Percentiles rank a stretch among this genome's conserved stretches.
Conservation (phyloP, 1,139 yeast species). For the Saccharomyces hybrid region DNA sequence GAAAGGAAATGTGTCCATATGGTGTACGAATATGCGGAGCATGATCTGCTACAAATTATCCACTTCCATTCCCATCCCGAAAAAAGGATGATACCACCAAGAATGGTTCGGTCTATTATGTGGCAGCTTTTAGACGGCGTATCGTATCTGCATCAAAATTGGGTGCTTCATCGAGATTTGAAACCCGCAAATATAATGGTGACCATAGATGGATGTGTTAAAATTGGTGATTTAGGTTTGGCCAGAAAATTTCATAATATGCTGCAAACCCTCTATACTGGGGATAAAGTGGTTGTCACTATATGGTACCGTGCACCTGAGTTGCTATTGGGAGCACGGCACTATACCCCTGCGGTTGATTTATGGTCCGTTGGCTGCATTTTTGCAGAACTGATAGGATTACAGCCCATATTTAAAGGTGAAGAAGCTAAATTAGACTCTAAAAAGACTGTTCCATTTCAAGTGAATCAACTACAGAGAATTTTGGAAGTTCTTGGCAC, state of each 20-base stretch:
- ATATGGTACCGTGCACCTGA: constrained; percentile 99
- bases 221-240: constrained; percentile 91
- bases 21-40: constrained; percentile 94
- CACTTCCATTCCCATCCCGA: constrained; percentile 93
- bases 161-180: constrained; percentile 92
- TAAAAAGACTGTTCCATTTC: constrained; percentile 88
- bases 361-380: constrained; percentile 98
- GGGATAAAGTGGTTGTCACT: constrained; percentile 96
- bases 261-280: constrained; percentile 78
- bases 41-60: constrained; percentile 84
- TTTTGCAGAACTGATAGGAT: constrained; percentile 78
- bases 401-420: constrained; percentile 92
- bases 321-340: constrained; percentile 78
- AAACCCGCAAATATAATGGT: constrained; percentile 99
- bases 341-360: constrained; percentile 92
- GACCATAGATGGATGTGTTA: constrained; percentile 76
- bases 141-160: constrained; percentile 82
- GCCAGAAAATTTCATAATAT: constrained; percentile 89
- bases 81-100: constrained; percentile 64
- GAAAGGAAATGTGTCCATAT: constrained; percentile 88
- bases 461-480: constrained; percentile 82
- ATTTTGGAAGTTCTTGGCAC: constrained; percentile 87
- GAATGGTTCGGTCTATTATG: constrained; percentile 70
- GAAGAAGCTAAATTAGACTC: constrained; percentile 96
- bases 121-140: constrained; percentile 94